A percentile compares a stretch with the other conserved stretches of the same genome.
Conservation (phyloP, 2,329 filamentous ascomycete genomes). For the Ilyonectria robusta region DNA sequence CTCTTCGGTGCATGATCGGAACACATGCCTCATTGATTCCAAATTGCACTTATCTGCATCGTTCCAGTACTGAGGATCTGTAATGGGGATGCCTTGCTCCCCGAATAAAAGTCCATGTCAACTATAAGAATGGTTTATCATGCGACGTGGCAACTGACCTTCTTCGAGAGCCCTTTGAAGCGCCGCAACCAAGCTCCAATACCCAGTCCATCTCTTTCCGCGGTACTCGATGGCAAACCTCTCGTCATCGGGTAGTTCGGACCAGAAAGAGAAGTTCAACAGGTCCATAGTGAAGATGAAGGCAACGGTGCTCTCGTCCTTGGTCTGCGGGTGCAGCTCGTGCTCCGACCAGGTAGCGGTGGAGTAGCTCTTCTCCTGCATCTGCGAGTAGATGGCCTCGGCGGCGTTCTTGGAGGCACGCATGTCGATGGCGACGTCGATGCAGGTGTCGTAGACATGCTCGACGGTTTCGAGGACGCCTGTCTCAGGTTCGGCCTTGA, state of each 20-base stretch:
- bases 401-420: constrained; percentile 86
- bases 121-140: constrained; percentile 7
- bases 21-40: constrained; percentile 81
- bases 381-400: constrained; percentile 81
- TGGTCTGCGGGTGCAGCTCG: constrained; percentile 87
- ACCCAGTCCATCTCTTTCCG: constrained; percentile 89
- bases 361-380: constrained; percentile 88
- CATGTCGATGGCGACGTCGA: constrained; percentile 93
- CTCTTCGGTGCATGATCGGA: constrained; percentile 88
- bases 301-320: constrained; percentile 84
- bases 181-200: constrained; percentile 92
- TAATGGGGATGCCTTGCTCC: constrained; percentile 83
- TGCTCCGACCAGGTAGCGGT: constrained; percentile 90
- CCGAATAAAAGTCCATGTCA: constrained; percentile 15
- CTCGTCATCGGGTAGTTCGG: constrained; percentile 76
- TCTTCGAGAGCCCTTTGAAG: constrained; percentile 91
- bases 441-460: constrained; percentile 90
- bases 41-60: constrained; percentile 83
- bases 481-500: constrained; percentile 77
- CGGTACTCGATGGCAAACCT: constrained; percentile 88
- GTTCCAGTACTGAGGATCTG: constrained; percentile 88
- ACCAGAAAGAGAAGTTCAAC: constrained; percentile 98
- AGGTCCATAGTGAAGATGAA: constrained; percentile 99
- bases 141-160: constrained; percentile 59
- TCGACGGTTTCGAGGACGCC: constrained; percentile 87